A percentile compares a stretch with the other conserved stretches of the same genome.
Evolutionary conservation across 345 rosid genomes (phyloP).

Genomic region (Salix purpurea): DNA sequence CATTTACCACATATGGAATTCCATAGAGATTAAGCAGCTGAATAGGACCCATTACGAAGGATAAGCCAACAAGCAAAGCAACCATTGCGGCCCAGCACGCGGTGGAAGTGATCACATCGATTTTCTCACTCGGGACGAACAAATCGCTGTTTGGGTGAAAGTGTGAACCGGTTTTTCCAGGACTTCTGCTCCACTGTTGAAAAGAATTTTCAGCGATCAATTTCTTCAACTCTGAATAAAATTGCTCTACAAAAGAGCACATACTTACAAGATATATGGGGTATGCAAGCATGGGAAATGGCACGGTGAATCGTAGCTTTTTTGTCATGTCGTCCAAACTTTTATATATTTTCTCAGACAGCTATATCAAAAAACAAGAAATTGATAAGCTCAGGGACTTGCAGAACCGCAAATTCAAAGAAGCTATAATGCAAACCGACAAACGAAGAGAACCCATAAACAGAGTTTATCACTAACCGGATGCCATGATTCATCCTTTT

Average conservation of each 20-base stretch:
- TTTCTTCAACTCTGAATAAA: background rate
- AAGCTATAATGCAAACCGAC: background rate
- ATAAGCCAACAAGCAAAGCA: constrained; percentile 20
- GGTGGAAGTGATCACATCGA: constrained; percentile 36
- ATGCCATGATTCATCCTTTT: constrained; percentile 91
- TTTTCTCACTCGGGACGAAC: constrained; percentile 34
- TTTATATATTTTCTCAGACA: constrained; percentile 63
- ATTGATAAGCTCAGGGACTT: background rate
- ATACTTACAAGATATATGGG: constrained; percentile 75
- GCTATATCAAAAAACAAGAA: constrained; percentile 30
- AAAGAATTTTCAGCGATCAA: background rate
- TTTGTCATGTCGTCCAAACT: constrained; percentile 45
- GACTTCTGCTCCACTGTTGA: constrained; percentile 39
- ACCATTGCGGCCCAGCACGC: constrained; percentile 34
- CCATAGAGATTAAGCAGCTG: constrained; percentile 25
- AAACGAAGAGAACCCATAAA: background rate
- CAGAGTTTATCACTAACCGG: constrained; percentile 41
- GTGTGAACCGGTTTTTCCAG: constrained; percentile 47
- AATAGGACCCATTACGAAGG: constrained; percentile 22
- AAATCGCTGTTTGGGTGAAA: constrained; percentile 36
- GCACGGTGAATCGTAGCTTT: constrained; percentile 63
- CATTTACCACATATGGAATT: constrained; percentile 21
- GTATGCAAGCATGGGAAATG: constrained; percentile 81
- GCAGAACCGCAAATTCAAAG: background rate
- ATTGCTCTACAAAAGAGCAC: background rate